A percentile compares a stretch with the other conserved stretches of the same genome.
Evolutionary conservation across 768 basidiomycete species (phyloP).

Genomic region (Xanthoconium purpureum): DNA sequence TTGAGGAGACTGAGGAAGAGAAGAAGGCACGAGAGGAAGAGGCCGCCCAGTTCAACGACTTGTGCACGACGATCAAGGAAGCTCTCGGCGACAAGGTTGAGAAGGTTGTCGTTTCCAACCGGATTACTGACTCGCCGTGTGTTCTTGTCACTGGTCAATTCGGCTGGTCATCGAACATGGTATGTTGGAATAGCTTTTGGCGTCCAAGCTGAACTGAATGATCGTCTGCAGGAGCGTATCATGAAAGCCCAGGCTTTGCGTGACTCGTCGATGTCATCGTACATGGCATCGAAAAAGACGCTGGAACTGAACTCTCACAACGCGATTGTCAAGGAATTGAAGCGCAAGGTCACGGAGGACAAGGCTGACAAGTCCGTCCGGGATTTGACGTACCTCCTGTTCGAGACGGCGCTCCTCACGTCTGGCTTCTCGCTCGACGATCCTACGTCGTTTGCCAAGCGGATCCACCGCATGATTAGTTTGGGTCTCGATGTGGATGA

Average conservation of each 20-base stretch:
- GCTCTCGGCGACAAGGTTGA: conserved; percentile 99
- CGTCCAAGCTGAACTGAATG: background rate
- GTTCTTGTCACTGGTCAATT: conserved; percentile 98
- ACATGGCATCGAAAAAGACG: conserved; percentile 99
- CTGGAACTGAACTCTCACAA: conserved; percentile 92
- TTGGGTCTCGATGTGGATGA: conserved; percentile 89
- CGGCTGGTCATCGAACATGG: conserved; percentile 99
- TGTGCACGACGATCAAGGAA: conserved; percentile 96
- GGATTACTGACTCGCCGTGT: conserved; percentile 94
- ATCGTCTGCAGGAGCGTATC: conserved; percentile 70
- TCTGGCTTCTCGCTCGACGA: conserved; percentile 96
- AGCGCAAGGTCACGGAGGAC: conserved; percentile 93
- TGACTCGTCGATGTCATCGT: conserved; percentile 96
- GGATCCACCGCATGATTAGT: conserved; percentile 95
- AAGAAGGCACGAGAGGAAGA: conserved; percentile 89
- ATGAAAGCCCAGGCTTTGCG: conserved; percentile 99
- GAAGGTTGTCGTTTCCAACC: conserved; percentile 98
- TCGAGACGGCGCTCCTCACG: conserved; percentile 94
- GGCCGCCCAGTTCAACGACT: conserved; percentile 74
- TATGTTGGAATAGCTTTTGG: conserved; percentile 28
- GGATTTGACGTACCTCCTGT: conserved; percentile 92
- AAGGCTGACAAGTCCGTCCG: conserved; percentile 98
- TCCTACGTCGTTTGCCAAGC: conserved; percentile 90
- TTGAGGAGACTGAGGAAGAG: conserved; percentile 98
- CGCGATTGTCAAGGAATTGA: conserved; percentile 94